Percentiles rank a stretch among this genome's conserved stretches.
Evolutionary conservation across 805 yeast species (phyloP).

Genomic region (Naumovozyma castellii): DNA sequence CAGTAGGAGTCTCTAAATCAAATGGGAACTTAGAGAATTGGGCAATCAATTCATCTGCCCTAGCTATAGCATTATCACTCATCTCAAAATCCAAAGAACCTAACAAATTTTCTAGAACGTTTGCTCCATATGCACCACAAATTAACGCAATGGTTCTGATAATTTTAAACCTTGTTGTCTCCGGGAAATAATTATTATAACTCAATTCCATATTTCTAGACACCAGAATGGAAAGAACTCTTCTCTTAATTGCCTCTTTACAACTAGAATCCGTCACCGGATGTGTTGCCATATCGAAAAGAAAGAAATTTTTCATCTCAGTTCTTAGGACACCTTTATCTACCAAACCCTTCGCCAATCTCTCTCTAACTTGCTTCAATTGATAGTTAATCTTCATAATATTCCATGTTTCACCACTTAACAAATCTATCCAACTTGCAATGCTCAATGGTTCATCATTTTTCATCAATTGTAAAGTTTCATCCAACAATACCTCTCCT

Average conservation of each 20-base stretch:
- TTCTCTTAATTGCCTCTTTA: constrained; percentile 68
- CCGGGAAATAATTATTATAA: constrained; percentile 59
- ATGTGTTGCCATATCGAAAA: constrained; percentile 98
- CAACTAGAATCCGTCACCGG: constrained; percentile 82
- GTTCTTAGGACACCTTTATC: constrained; percentile 95
- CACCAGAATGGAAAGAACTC: constrained; percentile 62
- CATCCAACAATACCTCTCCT: constrained; percentile 92
- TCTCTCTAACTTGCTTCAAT: constrained; percentile 92
- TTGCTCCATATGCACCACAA: constrained; percentile 89
- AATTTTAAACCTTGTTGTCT: constrained; percentile 53
- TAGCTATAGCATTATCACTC: constrained; percentile 82
- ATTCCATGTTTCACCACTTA: constrained; percentile 97
- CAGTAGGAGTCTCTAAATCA: constrained; percentile 41
- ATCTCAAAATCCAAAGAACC: constrained; percentile 62
- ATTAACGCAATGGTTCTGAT: constrained; percentile 75
- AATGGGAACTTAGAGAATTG: constrained; percentile 86
- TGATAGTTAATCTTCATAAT: constrained; percentile 89
- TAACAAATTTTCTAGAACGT: constrained; percentile 85
- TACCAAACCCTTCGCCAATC: constrained; percentile 91
- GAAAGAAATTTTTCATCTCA: constrained; percentile 85
- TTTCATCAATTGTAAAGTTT: constrained; percentile 83
- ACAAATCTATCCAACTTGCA: constrained; percentile 84
- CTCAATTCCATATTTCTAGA: constrained; percentile 56
- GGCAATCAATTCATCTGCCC: constrained; percentile 84
- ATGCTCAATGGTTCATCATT: constrained; percentile 73